phyloP scores from a whole-genome alignment of 768 basidiomycete genomes.

The Trametes meyenii region DNA sequence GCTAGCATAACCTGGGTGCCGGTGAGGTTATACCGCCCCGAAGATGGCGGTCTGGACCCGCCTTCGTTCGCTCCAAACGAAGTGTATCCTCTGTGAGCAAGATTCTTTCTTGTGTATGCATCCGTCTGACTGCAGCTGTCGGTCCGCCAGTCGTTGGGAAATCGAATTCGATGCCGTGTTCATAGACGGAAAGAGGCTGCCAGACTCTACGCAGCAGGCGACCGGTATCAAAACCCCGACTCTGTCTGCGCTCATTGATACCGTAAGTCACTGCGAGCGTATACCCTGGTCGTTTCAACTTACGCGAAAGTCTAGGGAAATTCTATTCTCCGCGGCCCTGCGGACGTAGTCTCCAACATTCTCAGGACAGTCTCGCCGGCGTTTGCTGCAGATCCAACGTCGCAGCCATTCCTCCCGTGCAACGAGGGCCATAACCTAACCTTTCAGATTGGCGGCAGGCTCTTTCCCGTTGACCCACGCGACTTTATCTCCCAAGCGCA shows the following conservation, averaged over 20 bases:
- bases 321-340: constrained; percentile 74
- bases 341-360: constrained; percentile 60
- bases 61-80: constrained; percentile 64
- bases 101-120: background rate
- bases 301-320: constrained; percentile 53
- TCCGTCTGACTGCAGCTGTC: background rate
- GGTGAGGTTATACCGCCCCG: constrained; percentile 55
- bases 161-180: constrained; percentile 70
- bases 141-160: constrained; percentile 54
- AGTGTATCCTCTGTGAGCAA: constrained; percentile 43
- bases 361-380: constrained; percentile 41
- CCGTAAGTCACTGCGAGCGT: constrained; percentile 41
- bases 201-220: constrained; percentile 52
- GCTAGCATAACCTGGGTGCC: constrained; percentile 68
- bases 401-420: constrained; percentile 52
- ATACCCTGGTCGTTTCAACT: background rate
- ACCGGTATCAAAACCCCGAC: constrained; percentile 41
- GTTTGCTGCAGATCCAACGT: constrained; percentile 22
- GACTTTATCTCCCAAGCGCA: constrained; percentile 59
- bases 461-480: constrained; percentile 79
- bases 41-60: constrained; percentile 55
- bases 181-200: constrained; percentile 64
- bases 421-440: constrained; percentile 59
- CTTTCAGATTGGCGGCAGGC: constrained; percentile 69
- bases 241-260: constrained; percentile 73